Conservation (phyloP, 2,329 filamentous ascomycete species). For the Phialocephala sp. region DNA sequence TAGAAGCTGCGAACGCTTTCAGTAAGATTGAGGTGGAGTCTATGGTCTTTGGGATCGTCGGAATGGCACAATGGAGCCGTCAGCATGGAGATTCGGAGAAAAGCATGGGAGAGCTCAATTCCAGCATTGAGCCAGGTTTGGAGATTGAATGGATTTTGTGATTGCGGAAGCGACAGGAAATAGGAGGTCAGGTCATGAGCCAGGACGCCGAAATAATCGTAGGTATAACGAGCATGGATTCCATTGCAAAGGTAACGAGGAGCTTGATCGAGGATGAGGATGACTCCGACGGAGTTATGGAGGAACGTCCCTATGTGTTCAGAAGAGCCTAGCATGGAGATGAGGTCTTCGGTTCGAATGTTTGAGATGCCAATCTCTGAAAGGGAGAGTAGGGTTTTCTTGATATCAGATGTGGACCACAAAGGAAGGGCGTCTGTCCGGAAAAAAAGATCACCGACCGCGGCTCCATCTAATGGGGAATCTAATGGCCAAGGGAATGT, state of each 20-base stretch:
- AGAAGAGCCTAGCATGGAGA: conserved; percentile 54
- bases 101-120: background rate
- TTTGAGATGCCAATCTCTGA: background rate
- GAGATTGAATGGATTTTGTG: background rate
- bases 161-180: background rate
- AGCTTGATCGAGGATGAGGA: conserved; percentile 4
- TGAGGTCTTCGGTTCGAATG: conserved; percentile 59
- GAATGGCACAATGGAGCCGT: conserved; percentile 7
- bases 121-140: conserved; percentile 6
- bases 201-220: conserved; percentile 2
- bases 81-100: background rate
- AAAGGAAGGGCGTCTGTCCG: background rate
- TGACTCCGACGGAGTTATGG: background rate
- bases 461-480: background rate
- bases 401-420: background rate
- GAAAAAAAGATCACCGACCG: background rate
- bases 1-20: background rate
- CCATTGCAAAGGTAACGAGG: conserved; percentile 1
- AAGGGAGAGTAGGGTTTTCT: background rate
- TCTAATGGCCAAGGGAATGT: conserved; percentile 7
- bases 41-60: conserved; percentile 2
- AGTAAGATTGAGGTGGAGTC: background rate
- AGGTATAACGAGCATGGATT: conserved; percentile 3
- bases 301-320: background rate
- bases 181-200: background rate